phyloP scores from a whole-genome alignment of 352 stramenopile species.

The Globisporangium parvum region DNA sequence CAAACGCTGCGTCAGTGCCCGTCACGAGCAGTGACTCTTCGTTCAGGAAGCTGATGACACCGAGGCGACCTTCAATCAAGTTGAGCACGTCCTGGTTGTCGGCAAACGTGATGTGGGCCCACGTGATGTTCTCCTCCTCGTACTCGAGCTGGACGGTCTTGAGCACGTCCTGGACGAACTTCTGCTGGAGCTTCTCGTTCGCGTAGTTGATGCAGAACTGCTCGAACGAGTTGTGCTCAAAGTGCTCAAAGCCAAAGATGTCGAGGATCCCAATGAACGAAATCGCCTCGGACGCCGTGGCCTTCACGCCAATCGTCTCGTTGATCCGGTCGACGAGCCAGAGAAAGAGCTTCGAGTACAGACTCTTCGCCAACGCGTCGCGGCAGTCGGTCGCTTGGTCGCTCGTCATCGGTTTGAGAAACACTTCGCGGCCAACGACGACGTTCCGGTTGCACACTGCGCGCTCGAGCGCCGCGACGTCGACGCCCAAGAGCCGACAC shows the following conservation, averaged over 20 bases:
- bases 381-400: conserved; percentile 80
- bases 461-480: conserved; percentile 46
- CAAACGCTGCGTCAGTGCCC: conserved; percentile 82
- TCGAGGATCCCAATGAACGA: conserved; percentile 92
- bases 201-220: conserved; percentile 93
- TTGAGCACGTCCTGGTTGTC: conserved; percentile 91
- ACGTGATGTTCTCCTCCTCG: conserved; percentile 88
- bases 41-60: conserved; percentile 88
- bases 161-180: conserved; percentile 89
- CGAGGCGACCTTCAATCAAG: conserved; percentile 85
- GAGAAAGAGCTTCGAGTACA: conserved; percentile 94
- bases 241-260: conserved; percentile 95
- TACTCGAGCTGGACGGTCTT: conserved; percentile 89
- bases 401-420: conserved; percentile 78
- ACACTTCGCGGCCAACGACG: conserved; percentile 75
- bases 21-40: conserved; percentile 85
- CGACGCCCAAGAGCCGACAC: conserved; percentile 53
- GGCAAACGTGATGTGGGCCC: conserved; percentile 85
- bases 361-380: conserved; percentile 93
- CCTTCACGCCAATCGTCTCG: conserved; percentile 77
- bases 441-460: conserved; percentile 79
- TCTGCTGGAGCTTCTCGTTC: conserved; percentile 91
- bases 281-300: conserved; percentile 14
- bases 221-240: conserved; percentile 92
- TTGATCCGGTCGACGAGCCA: conserved; percentile 96